Evolutionary conservation across 1,284 basidiomycete species (phyloP), one percentile per base, ranked within the genome.

Genomic region (Ustilago crameri): DNA sequence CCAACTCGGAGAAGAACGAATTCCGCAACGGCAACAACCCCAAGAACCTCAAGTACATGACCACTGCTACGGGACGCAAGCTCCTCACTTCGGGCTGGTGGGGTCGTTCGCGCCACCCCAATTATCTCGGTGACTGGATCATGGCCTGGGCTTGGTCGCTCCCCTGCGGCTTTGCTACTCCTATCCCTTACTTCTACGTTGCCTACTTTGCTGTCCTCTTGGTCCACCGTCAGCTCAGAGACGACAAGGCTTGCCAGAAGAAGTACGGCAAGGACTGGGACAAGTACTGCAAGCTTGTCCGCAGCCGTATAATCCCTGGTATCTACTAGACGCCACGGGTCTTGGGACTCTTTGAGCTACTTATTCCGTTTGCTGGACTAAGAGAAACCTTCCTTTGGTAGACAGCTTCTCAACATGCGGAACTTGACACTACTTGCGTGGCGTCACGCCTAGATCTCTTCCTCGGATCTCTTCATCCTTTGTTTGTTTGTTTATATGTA

Each of bases 41-140:
- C 0, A 98, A 97, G 87, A 93, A 93, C 83, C 86, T 98, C 20
- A 85, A 88, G 74, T 96, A 86, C 83, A 90, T 98, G 85, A 87
- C 89, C 53, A 98, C 95, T 1, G 88, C 90, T 72, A 87, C 89
- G 14, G 96, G 96, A 12, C 91, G 93, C 5, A 95, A 93, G 83
- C 87, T 99, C 35, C 86, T 99, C 43, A 96, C 90, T 20, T 92
- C 91, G 10, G 96, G 96, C 10, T 98, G 95, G 96, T 99, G 96
- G 96, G 95, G 95, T 17, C 85, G 88, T 40, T 95, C 91, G 2
- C 88, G 93, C 47, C 96, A 98, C 85, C 96, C 96, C 26, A 85
- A 85, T 75, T 86, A 86, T 56, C 73, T 85, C 48, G 93, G 93
- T 42, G 93, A 95, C 81, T 85, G 92, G 64, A 85, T 95, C 70